These are phyloP conservation scores for Populus simonii DNA, from an alignment of 345 rosid genomes.

Conservation along the genomic window DNA sequence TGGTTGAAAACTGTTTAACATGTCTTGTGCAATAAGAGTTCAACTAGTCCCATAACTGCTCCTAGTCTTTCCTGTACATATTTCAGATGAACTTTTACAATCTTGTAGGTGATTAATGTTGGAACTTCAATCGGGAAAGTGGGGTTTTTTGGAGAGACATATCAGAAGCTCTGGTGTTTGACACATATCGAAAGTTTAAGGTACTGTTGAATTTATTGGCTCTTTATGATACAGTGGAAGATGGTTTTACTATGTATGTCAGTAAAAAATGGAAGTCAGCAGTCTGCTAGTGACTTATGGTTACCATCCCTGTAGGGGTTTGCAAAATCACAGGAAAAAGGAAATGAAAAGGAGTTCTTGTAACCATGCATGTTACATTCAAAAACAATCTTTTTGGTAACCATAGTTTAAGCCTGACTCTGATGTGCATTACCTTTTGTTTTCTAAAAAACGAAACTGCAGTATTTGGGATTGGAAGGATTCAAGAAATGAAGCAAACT, in stretches of 20 bases:
- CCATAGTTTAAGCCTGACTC: no score
- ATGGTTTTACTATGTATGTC: background rate
- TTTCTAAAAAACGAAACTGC: background rate
- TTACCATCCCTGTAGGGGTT: background rate
- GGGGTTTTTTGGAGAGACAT: slow-evolving; percentile 67
- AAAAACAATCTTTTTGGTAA: background rate
- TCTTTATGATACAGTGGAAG: background rate
- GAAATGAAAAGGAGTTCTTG: background rate
- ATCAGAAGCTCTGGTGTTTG: slow-evolving; percentile 83
- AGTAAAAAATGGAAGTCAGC: background rate
- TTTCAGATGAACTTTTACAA: slow-evolving; percentile 2
- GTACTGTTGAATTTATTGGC: slow-evolving; percentile 30
- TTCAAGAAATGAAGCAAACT: slow-evolving; percentile 49
- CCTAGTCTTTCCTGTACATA: background rate
- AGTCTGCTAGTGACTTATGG: background rate
- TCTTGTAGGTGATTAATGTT: slow-evolving; percentile 73
- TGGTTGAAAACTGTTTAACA: background rate
- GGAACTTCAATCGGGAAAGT: slow-evolving; percentile 86
- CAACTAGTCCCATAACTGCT: background rate
- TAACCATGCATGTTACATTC: background rate
- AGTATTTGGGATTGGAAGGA: slow-evolving; percentile 89
- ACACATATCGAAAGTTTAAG: slow-evolving; percentile 88
- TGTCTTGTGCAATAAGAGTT: background rate
- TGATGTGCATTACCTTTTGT: background rate
- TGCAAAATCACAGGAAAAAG: background rate